Percentiles rank a stretch among this genome's conserved stretches.
Evolutionary conservation across 169 alveolate genomes (phyloP).

Genomic region (Cryptosporidium sp.): DNA sequence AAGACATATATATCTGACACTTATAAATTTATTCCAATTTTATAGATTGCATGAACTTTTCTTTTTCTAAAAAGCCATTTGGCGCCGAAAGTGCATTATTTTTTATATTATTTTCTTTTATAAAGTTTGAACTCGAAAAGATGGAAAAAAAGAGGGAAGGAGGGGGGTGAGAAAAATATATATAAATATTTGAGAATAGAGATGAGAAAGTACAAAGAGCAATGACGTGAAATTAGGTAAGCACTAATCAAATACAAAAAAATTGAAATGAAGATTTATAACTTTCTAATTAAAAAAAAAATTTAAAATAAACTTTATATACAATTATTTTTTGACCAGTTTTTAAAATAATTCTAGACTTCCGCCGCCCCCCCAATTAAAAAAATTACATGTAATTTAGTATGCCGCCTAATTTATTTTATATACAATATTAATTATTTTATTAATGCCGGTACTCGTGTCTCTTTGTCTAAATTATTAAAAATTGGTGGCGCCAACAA

Average conservation of each 20-base stretch:
- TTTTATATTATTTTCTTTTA: too few species aligned
- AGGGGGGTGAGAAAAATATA: too few species aligned
- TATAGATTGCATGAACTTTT: background rate
- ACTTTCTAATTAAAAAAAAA: too few species aligned
- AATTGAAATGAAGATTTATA: too few species aligned
- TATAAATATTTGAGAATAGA: too few species aligned
- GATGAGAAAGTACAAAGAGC: too few species aligned
- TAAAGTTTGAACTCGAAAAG: background rate
- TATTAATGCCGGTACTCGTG: background rate
- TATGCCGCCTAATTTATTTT: background rate
- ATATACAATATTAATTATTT: background rate
- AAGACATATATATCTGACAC: too few species aligned
- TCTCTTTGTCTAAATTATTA: background rate
- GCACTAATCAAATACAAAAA: background rate
- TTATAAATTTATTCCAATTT: too few species aligned
- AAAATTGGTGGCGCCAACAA: background rate
- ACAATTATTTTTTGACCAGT: too few species aligned
- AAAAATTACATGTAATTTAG: background rate
- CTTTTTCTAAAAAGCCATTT: too few species aligned
- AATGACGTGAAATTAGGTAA: background rate
- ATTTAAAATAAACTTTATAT: too few species aligned
- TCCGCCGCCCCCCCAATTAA: background rate
- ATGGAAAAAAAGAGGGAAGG: background rate
- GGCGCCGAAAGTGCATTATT: background rate
- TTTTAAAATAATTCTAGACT: too few species aligned